Base-by-base conservation (phyloP, 23 red algal genomes). In the Gracilaria caudata region DNA sequence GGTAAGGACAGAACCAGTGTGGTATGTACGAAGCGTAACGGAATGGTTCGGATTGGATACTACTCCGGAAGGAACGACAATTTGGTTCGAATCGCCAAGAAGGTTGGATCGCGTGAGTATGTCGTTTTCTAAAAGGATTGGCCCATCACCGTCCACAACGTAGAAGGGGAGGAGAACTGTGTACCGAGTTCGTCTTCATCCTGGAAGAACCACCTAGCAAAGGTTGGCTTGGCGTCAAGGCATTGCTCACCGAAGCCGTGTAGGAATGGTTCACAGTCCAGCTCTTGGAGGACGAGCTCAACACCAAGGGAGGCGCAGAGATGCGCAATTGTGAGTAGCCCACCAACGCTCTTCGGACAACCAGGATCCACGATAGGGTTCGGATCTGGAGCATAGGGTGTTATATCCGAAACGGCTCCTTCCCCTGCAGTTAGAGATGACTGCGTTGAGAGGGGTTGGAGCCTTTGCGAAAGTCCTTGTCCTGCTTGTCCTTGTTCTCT, bases 291-390 rank as follows among this genome's bases (percentile, higher is more conserved):
- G 14, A 39, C 24, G 8, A 64, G 38, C 23, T 58, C 4, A 1
- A 65, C 38, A 8, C 56, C 78, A 14, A 82, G 5, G 3, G 78
- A 58, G 11, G 19, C 35, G 37, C 51, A 82, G 29, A 63, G 56
- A 17, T 33, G 51, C 5, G 49, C 12, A 5, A 61, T 38, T 3
- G 10, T 1, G 34, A 20, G 6, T 9, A 25, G 29, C 24, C 0
- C 0, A 79, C 36, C 0, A 21, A 79, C 46, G 30, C 41, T 79
- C 12, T 51, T 41, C 16, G 75, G 13, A 46, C 20, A 51, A 3
- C 35, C 75, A 30, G 41, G 32, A 55, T 79, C 75, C 40, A 79
- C 46, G 75, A 79, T 79, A 33, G 75, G 41, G 0, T 51, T 79
- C 9, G 11, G 75, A 55, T 53, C 54, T 25, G 7, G 46, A 10